These are phyloP conservation scores for Protomyces inundatus DNA, from an alignment of 1,139 yeast genomes.

Conservation along the genomic window DNA sequence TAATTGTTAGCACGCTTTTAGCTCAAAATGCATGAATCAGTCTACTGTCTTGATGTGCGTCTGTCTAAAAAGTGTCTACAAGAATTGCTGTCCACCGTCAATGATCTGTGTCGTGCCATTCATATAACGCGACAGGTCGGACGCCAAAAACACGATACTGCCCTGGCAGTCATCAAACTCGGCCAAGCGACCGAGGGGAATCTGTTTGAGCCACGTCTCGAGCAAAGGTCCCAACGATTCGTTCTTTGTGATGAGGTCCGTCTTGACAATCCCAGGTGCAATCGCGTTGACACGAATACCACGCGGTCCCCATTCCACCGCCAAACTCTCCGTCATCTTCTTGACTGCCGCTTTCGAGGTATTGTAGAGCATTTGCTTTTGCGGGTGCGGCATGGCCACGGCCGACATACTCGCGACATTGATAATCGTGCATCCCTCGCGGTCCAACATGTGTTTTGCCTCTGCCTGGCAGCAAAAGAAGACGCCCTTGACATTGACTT, in stretches of 20 bases:
- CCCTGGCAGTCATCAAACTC: slow-evolving; percentile 58
- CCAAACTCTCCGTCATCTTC: slow-evolving; percentile 51
- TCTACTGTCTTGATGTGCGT: background rate
- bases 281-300: slow-evolving; percentile 53
- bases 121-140: slow-evolving; percentile 58
- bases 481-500: slow-evolving; percentile 74
- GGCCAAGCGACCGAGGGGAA: slow-evolving; percentile 26
- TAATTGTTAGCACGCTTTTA: no score
- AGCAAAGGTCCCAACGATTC: slow-evolving; percentile 16
- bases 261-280: slow-evolving; percentile 56
- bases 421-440: slow-evolving; percentile 46
- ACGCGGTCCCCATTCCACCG: slow-evolving; percentile 56
- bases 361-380: slow-evolving; percentile 57
- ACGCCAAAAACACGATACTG: slow-evolving; percentile 61
- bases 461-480: slow-evolving; percentile 63
- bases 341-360: slow-evolving; percentile 58
- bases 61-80: background rate
- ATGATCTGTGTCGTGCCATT: slow-evolving; percentile 63
- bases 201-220: slow-evolving; percentile 42
- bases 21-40: no score
- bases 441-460: slow-evolving; percentile 66
- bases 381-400: slow-evolving; percentile 61
- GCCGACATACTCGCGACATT: slow-evolving; percentile 64
- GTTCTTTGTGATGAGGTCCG: slow-evolving; percentile 37
- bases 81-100: slow-evolving; percentile 52